A percentile compares a stretch with the other conserved stretches of the same genome.
phyloP scores from a whole-genome alignment of 2,329 filamentous ascomycete species.

The Pseudogymnoascus sp. region DNA sequence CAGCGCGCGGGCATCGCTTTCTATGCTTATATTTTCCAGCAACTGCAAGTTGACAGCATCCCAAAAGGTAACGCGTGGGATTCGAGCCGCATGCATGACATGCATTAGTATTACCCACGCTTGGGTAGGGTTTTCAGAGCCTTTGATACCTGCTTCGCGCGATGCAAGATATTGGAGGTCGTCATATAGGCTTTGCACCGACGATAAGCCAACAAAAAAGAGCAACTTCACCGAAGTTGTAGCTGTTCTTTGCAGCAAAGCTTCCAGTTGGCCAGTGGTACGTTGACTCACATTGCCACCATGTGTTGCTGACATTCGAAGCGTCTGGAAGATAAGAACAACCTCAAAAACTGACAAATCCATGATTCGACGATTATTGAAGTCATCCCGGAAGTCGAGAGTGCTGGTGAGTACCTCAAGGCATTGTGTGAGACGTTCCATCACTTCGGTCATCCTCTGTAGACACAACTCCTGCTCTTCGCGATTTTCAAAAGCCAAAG shows the following conservation, averaged over 20 bases:
- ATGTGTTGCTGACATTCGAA: constrained; percentile 38
- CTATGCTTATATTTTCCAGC: constrained; percentile 30
- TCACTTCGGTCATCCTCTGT: constrained; percentile 23
- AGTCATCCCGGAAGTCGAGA: not conserved
- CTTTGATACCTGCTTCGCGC: constrained; percentile 46
- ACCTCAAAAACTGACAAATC: constrained; percentile 13
- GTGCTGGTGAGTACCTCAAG: not conserved
- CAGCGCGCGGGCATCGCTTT: constrained; percentile 39
- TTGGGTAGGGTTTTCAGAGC: constrained; percentile 39
- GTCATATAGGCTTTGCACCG: constrained; percentile 41
- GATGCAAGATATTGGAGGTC: constrained; percentile 38
- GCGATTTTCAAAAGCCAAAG: constrained; percentile 16
- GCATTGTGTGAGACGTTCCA: constrained; percentile 11
- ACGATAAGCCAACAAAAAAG: constrained; percentile 35
- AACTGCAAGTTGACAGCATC: constrained; percentile 45
- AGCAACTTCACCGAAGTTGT: constrained; percentile 35
- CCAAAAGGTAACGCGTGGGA: constrained; percentile 54
- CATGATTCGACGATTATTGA: constrained; percentile 9
- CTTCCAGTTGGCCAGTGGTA: constrained; percentile 38
- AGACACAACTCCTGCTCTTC: constrained; percentile 20
- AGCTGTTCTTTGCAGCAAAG: constrained; percentile 39
- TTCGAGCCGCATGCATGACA: constrained; percentile 41
- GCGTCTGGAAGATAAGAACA: constrained; percentile 33
- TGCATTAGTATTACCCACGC: constrained; percentile 55
- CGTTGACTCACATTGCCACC: constrained; percentile 4